Conservation (phyloP, 331 rosid species). For the Acacia concinna region DNA sequence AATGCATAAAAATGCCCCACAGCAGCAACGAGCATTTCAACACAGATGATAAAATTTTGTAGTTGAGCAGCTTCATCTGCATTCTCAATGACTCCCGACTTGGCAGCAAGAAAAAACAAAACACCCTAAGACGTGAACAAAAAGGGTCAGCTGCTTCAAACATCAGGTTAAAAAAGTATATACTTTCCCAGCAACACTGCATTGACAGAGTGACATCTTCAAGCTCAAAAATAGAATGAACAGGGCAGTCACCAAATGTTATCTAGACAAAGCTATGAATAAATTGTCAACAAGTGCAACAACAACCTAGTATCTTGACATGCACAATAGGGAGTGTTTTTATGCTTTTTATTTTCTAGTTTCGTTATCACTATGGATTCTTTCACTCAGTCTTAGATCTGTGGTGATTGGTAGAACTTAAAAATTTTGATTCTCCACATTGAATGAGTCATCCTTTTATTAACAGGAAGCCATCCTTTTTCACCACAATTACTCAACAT, state of each 20-base stretch:
- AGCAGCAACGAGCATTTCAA: conserved; percentile 94
- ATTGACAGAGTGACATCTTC: background rate
- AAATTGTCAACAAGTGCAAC: background rate
- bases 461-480: background rate
- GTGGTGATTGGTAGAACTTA: background rate
- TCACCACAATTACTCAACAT: background rate
- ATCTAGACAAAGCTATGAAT: background rate
- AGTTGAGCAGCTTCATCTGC: conserved; percentile 77
- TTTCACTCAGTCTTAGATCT: background rate
- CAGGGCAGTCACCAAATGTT: background rate
- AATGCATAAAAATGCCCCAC: conserved; percentile 86
- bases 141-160: conserved; percentile 25
- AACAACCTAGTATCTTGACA: background rate
- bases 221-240: conserved; percentile 15
- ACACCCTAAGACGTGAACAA: conserved; percentile 65
- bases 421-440: background rate
- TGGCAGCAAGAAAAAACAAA: conserved; percentile 87
- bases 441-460: background rate
- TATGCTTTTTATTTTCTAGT: background rate
- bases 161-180: background rate
- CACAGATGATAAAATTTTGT: conserved; percentile 77
- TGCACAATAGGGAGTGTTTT: background rate
- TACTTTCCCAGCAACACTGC: conserved; percentile 15
- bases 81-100: conserved; percentile 63
- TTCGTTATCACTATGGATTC: background rate